Percentiles rank a stretch among this genome's conserved stretches.
These are phyloP conservation scores for Podila minutissima DNA, from an alignment of 192 early-diverging fungal species.

Conservation along the genomic window DNA sequence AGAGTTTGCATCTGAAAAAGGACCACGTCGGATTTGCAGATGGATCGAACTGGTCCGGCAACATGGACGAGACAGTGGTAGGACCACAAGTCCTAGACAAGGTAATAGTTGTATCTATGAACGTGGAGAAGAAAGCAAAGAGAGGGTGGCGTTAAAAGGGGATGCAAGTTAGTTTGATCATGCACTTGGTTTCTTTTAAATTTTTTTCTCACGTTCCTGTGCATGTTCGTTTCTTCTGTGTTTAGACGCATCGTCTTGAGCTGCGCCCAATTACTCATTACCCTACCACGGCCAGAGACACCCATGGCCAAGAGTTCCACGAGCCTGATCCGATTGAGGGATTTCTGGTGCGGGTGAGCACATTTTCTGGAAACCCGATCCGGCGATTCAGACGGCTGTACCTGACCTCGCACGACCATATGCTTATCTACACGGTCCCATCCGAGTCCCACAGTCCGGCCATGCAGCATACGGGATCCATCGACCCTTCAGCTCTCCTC, in stretches of 20 bases:
- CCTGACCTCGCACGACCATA: slow-evolving; percentile 52
- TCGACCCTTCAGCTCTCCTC: slow-evolving; percentile 31
- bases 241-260: slow-evolving; percentile 50
- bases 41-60: slow-evolving; percentile 38
- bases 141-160: too few species aligned
- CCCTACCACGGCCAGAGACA: slow-evolving; percentile 26
- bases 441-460: slow-evolving; percentile 33
- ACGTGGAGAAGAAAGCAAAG: too few species aligned
- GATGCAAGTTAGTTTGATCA: too few species aligned
- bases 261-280: slow-evolving; percentile 51
- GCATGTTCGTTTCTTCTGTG: neutral
- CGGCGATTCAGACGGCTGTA: slow-evolving; percentile 40
- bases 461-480: slow-evolving; percentile 26
- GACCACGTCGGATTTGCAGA: slow-evolving; percentile 44
- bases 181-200: neutral
- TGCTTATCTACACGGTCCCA: slow-evolving; percentile 45
- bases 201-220: neutral
- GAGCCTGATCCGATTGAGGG: slow-evolving; percentile 55
- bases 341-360: slow-evolving; percentile 47
- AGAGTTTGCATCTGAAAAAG: slow-evolving; percentile 25
- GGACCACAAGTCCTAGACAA: slow-evolving; percentile 54
- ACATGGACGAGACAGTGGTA: slow-evolving; percentile 37
- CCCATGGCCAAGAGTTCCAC: slow-evolving; percentile 6
- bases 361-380: slow-evolving; percentile 37
- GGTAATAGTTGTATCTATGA: slow-evolving; percentile 16